A percentile compares a stretch with the other conserved stretches of the same genome.
Conservation (phyloP, 1,284 basidiomycete species). For the Fomitopsis palustris region DNA sequence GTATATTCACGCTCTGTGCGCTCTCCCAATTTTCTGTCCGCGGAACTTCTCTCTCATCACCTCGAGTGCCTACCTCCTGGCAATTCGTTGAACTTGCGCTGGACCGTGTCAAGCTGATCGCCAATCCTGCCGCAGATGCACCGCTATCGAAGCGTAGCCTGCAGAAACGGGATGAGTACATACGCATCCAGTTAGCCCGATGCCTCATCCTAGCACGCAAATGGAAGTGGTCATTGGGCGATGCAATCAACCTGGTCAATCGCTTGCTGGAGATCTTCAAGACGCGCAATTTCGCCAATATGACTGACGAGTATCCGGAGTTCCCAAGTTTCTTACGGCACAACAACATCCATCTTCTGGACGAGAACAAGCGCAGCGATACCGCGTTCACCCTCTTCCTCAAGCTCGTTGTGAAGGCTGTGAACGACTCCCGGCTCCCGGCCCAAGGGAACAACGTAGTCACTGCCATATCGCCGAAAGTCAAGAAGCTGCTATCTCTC, state of each 20-base stretch:
- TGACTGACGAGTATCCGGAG: conserved; percentile 71
- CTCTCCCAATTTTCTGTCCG: conserved; percentile 77
- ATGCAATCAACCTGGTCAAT: conserved; percentile 59
- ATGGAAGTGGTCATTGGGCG: conserved; percentile 76
- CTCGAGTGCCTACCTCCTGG: conserved; percentile 67
- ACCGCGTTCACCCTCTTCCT: conserved; percentile 81
- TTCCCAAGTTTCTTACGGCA: conserved; percentile 78
- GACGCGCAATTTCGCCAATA: conserved; percentile 75
- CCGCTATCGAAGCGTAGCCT: conserved; percentile 38
- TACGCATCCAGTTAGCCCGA: conserved; percentile 69
- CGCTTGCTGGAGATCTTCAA: conserved; percentile 78
- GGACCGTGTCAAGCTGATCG: conserved; percentile 53
- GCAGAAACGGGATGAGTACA: conserved; percentile 70
- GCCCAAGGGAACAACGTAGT: conserved; percentile 16
- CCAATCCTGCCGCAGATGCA: conserved; percentile 48
- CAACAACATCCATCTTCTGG: conserved; percentile 55
- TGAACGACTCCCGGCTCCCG: conserved; percentile 29
- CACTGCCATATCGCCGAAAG: conserved; percentile 34
- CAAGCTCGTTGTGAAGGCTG: conserved; percentile 68
- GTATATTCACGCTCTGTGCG: conserved; percentile 67
- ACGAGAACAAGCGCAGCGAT: conserved; percentile 52
- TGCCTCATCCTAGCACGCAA: conserved; percentile 68
- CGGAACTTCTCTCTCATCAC: conserved; percentile 51
- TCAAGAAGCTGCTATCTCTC: conserved; percentile 77
- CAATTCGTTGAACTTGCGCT: conserved; percentile 56